Percentiles rank a stretch among this genome's conserved stretches.
These are phyloP conservation scores for Mrakia hoshinonis DNA, from an alignment of 768 basidiomycete genomes.

Conservation along the genomic window DNA sequence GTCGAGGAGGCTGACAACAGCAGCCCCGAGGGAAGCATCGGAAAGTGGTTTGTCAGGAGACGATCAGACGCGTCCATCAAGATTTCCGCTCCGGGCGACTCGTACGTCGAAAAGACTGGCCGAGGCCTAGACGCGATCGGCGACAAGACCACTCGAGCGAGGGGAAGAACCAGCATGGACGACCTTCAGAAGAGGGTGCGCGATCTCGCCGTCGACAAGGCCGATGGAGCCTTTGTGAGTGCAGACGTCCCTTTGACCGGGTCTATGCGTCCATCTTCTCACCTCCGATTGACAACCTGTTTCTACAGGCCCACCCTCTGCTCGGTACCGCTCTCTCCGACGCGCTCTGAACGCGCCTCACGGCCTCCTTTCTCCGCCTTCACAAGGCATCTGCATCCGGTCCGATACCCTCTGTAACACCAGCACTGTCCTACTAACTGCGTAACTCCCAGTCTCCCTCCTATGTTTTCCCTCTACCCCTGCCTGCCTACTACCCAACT, in stretches of 20 bases:
- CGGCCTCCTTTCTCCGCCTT: neutral
- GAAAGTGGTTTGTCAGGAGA: neutral
- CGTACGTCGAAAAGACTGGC: neutral
- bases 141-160: neutral
- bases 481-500: no score
- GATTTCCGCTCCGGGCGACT: neutral
- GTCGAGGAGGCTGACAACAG: neutral
- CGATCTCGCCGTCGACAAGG: neutral
- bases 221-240: conserved; percentile 2
- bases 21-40: conserved; percentile 1
- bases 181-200: neutral
- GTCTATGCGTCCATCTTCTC: no score
- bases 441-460: no score
- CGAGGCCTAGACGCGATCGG: neutral
- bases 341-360: neutral
- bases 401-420: no score
- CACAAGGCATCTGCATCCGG: neutral
- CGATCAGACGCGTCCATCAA: neutral
- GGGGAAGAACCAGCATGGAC: neutral
- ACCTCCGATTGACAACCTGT: no score
- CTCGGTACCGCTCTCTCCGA: neutral
- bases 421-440: no score
- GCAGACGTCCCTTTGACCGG: no score
- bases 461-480: no score
- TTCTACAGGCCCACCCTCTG: neutral